These are phyloP conservation scores for Mortierella sp. DNA, from an alignment of 371 early-diverging fungal genomes.

Conservation along the genomic window DNA sequence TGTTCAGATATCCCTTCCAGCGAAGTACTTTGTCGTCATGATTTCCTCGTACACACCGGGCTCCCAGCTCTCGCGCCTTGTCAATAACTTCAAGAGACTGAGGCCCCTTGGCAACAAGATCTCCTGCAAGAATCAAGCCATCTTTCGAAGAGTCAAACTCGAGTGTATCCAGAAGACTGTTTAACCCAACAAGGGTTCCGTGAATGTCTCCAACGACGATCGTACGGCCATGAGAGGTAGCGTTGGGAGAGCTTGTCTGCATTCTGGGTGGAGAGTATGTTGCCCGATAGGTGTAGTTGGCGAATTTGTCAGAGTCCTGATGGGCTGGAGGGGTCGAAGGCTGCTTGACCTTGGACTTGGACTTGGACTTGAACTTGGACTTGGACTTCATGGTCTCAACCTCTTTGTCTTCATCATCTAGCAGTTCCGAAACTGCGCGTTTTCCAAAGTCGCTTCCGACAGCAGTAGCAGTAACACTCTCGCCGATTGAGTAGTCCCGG, in stretches of 20 bases:
- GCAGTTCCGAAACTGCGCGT: no score
- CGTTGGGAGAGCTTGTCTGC: background rate
- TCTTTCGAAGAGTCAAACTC: slow-evolving; percentile 59
- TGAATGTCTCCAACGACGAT: slow-evolving; percentile 83
- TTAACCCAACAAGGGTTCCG: slow-evolving; percentile 67
- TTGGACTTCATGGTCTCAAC: background rate
- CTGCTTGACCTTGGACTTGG: slow-evolving; percentile 21
- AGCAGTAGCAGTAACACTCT: no score
- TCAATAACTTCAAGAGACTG: slow-evolving; percentile 71
- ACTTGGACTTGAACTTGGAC: no score
- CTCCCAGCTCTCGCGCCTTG: slow-evolving; percentile 58
- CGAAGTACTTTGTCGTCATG: slow-evolving; percentile 79
- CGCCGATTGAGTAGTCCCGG: no score
- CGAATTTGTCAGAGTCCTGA: slow-evolving; percentile 29
- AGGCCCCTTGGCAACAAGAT: slow-evolving; percentile 77
- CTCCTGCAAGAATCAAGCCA: slow-evolving; percentile 74
- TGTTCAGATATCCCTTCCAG: slow-evolving; percentile 65
- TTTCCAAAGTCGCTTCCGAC: no score
- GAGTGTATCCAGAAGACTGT: slow-evolving; percentile 61
- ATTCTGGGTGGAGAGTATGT: slow-evolving; percentile 3
- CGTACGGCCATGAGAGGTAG: slow-evolving; percentile 52
- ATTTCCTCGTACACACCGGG: slow-evolving; percentile 78
- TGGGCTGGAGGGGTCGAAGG: slow-evolving; percentile 30
- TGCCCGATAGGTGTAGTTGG: slow-evolving; percentile 28
- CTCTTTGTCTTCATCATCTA: background rate